Conservation (phyloP, 208 protist species). For the Leishmania guyanensis region DNA sequence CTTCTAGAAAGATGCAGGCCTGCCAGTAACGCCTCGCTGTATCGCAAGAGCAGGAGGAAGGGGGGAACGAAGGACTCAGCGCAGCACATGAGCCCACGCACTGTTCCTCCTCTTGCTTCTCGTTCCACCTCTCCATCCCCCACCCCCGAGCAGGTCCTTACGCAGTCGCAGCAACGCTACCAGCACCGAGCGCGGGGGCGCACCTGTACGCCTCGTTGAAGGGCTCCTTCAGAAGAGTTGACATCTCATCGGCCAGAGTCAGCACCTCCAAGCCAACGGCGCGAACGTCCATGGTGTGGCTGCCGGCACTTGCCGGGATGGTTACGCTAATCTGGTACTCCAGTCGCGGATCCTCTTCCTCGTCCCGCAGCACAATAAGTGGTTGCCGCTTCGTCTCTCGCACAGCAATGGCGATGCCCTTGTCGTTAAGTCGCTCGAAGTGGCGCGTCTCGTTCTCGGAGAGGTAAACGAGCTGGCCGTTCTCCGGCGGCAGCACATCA, state of each 20-base stretch:
- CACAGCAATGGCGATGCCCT: conserved; percentile 64
- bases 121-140: not conserved
- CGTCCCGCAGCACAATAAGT: conserved; percentile 85
- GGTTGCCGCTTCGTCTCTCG: conserved; percentile 82
- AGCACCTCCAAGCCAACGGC: conserved; percentile 70
- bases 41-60: not conserved
- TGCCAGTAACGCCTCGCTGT: not conserved
- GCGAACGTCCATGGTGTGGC: conserved; percentile 66
- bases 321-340: conserved; percentile 75
- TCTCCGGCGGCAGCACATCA: conserved; percentile 81
- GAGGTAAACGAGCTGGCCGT: conserved; percentile 91
- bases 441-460: conserved; percentile 82
- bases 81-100: not conserved
- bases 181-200: not conserved
- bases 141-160: not conserved
- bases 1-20: not conserved
- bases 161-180: not conserved
- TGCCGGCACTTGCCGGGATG: conserved; percentile 59
- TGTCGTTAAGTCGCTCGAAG: conserved; percentile 69
- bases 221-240: conserved; percentile 38
- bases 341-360: conserved; percentile 84
- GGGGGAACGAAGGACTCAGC: not conserved
- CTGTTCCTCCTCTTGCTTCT: not conserved
- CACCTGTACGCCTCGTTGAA: conserved; percentile 70
- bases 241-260: conserved; percentile 53